Base-by-base conservation (phyloP, 2,329 filamentous ascomycete genomes). In the Annulohypoxylon truncatum region DNA sequence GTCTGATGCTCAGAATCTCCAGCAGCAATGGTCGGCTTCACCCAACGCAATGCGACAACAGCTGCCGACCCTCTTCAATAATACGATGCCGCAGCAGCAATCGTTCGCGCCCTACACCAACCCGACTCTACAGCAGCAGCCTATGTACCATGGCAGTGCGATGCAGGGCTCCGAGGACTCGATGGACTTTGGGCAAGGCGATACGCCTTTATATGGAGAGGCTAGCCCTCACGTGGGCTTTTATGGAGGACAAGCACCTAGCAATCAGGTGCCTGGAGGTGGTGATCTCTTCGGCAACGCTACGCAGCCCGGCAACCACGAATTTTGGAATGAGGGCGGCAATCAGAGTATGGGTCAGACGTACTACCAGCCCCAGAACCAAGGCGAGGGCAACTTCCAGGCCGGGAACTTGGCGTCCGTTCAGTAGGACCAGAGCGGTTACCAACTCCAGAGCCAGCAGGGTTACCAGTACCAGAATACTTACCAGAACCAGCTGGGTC, bases 191-290 rank as follows among this genome's bases (percentile, higher is more conserved):
- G 26, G 52, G 51, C 15, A 59, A 50, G 57, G 57, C 24, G 70
- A 38, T 3, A 53, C 70, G 35, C 75, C 75, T 42, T 76, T 72
- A 74, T 35, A 82, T 33, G 70, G 69, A 8, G 70, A 60, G 33
- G 76, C 78, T 12, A 77, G 78, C 10, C 75, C 76, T 3, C 71
- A 75, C 15, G 74, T 78, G 15, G 60, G 35, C 4, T 31, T 42
- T 10, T 46, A 61, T 70, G 72, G 77, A 10, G 76, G 77, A 38
- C 76, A 70, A 9, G 68, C 70, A 20, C 66, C 5, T 3, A n/a
- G 10, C 12, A 3, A 9, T 35, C 10, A 35, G 13, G 9, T 35
- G 31, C 31, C 10, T 9, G 10, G 8, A 8, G 4, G 29, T n/a
- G n/a, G n/a, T n/a, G n/a, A n/a, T n/a, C n/a, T n/a, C n/a, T n/a